Base-by-base conservation (phyloP, 805 yeast genomes). In the Komagataella populi region DNA sequence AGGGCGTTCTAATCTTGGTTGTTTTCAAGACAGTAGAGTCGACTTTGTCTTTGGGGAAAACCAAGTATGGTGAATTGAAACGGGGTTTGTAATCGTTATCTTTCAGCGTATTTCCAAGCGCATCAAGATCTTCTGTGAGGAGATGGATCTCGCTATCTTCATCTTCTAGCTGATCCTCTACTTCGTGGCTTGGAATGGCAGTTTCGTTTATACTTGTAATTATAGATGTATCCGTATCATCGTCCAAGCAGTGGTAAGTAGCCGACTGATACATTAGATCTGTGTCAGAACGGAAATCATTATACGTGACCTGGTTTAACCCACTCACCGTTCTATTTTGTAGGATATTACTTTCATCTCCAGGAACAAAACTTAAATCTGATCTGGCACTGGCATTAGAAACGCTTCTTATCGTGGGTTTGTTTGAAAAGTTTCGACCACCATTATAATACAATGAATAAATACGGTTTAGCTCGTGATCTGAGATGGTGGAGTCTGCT, bases 361-460 rank as follows among this genome's bases (percentile, higher is more conserved):
- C 39, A 8, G 39, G 39, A 30, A 30, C 39, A 30, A 30, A 30
- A 30, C 39, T 30, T 30, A 30, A 30, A 1, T 30, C 39, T 30
- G 39, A 30, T 30, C 39, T 30, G 39, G 39, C 39, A 2, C 39
- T 30, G 39, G 39, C 39, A 30, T 30, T 30, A 30, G 39, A 30
- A 6, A 30, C 39, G 6, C 39, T 30, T 30, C 39, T 30, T 8
- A 30, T 12, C 10, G 39, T 30, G 39, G 39, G 39, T 30, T 30
- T 30, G 4, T 48, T 44, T 18, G 50, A 48, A 18, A 48, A 48
- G 14, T 36, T 39, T 17, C 50, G 22, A n/a, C 50, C 50, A 5
- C 44, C 44, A 43, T 48, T 48, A 17, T 48, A 48, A 30, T 48
- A 48, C 16, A 48, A 17, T 16, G 50, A 48, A 30, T 48, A 48